Percentiles rank a stretch among this genome's conserved stretches.
Conservation (phyloP, 2,329 filamentous ascomycete species). For the Alternaria rosae region DNA sequence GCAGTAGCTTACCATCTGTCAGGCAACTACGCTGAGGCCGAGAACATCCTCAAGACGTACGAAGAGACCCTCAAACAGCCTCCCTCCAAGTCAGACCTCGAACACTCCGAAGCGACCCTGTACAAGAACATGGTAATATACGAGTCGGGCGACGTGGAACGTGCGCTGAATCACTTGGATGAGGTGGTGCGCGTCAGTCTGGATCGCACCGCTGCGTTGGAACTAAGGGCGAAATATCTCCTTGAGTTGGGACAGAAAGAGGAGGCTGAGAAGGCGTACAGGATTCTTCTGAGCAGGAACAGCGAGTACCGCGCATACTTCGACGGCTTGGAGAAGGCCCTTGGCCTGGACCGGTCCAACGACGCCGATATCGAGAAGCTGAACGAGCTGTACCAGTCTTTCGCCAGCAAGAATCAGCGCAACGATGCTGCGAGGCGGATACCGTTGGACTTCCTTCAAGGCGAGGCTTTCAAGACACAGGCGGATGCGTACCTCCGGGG, state of each 20-base stretch:
- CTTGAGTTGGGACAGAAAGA: constrained; percentile 76
- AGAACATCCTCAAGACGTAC: constrained; percentile 89
- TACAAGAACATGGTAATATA: constrained; percentile 97
- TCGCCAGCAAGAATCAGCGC: constrained; percentile 80
- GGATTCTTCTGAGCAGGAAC: constrained; percentile 83
- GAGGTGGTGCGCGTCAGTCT: constrained; percentile 77
- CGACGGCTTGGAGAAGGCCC: constrained; percentile 72
- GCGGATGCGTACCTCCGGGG: constrained; percentile 80
- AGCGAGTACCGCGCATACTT: constrained; percentile 89
- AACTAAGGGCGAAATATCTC: constrained; percentile 85
- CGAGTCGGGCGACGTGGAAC: constrained; percentile 82
- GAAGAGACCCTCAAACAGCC: constrained; percentile 89
- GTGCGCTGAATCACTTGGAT: constrained; percentile 87
- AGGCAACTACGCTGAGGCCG: constrained; percentile 85
- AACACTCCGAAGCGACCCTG: constrained; percentile 91
- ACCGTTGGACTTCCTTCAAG: constrained; percentile 84
- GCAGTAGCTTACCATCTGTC: constrained; percentile 90
- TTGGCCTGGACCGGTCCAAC: constrained; percentile 70
- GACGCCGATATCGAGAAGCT: constrained; percentile 71
- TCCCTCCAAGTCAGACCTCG: constrained; percentile 79
- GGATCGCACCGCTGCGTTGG: constrained; percentile 85
- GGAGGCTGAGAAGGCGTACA: constrained; percentile 83
- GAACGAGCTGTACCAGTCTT: constrained; percentile 80
- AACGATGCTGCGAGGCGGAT: constrained; percentile 86
- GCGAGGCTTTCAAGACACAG: constrained; percentile 79